Conservation (phyloP, 768 basidiomycete genomes). For the Pisolithus orientalis region DNA sequence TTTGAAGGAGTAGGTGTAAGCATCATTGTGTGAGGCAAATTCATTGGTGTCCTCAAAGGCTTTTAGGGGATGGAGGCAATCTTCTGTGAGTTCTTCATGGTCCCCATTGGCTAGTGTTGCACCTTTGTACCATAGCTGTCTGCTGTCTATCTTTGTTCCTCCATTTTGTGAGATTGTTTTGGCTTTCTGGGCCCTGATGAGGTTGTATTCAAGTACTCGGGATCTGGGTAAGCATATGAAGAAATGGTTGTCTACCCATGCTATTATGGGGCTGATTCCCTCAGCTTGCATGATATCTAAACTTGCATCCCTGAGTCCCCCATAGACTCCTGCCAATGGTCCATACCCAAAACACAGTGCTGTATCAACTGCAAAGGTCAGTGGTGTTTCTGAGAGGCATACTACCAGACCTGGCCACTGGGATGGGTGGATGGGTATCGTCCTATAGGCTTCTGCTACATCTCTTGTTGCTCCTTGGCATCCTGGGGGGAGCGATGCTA, state of each 20-base stretch:
- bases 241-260: not conserved
- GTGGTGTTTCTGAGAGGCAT: too few relatives aligned
- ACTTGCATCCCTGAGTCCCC: too few relatives aligned
- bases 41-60: not conserved
- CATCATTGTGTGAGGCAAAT: not conserved
- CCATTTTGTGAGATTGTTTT: not conserved
- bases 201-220: not conserved
- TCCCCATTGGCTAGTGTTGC: slow-evolving; percentile 1
- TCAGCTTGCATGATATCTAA: too few relatives aligned
- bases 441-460: too few relatives aligned
- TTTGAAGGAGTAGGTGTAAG: too few relatives aligned
- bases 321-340: too few relatives aligned
- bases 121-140: not conserved
- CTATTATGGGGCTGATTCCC: too few relatives aligned
- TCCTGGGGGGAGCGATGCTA: too few relatives aligned
- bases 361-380: too few relatives aligned
- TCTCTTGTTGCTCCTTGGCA: too few relatives aligned
- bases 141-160: not conserved
- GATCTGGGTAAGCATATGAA: not conserved
- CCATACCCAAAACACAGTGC: not conserved
- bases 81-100: slow-evolving; percentile 29
- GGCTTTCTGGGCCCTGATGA: not conserved
- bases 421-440: too few relatives aligned
- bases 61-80: slow-evolving; percentile 13
- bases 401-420: too few relatives aligned